These are phyloP conservation scores for Fusarium verticillioides DNA, from an alignment of 2,329 filamentous ascomycete genomes.

Conservation along the genomic window DNA sequence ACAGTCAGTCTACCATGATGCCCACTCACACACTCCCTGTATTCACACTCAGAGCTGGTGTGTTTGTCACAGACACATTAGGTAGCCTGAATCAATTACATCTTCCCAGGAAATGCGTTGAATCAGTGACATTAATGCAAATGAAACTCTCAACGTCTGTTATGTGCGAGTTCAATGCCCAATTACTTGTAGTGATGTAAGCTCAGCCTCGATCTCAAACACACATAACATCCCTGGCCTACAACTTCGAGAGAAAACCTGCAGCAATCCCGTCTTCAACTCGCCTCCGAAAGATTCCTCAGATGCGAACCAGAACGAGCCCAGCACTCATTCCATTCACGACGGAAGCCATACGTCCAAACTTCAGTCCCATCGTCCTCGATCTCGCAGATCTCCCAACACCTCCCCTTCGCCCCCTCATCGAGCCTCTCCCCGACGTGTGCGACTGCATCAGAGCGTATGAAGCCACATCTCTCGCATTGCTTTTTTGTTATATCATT, in stretches of 20 bases:
- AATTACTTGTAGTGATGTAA: not conserved
- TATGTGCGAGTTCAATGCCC: not conserved
- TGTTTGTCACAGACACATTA: not conserved
- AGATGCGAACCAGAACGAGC: not conserved
- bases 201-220: not conserved
- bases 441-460: not conserved
- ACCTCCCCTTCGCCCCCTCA: not conserved
- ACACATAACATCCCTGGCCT: not conserved
- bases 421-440: not conserved
- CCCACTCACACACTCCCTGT: accelerated
- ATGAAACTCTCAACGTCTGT: not conserved
- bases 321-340: not conserved
- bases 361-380: not conserved
- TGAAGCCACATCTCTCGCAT: accelerated
- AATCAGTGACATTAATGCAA: accelerated
- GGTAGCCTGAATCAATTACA: not conserved
- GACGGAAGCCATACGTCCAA: not conserved
- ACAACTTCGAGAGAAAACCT: not conserved
- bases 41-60: not conserved
- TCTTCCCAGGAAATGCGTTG: accelerated
- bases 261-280: accelerated
- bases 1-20: not conserved
- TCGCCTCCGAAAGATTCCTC: not conserved
- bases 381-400: not conserved
- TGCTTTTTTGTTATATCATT: not conserved